Percentiles rank a stretch among this genome's conserved stretches.
Conservation (phyloP, 345 rosid genomes). For the Eucalyptus pauciflora region DNA sequence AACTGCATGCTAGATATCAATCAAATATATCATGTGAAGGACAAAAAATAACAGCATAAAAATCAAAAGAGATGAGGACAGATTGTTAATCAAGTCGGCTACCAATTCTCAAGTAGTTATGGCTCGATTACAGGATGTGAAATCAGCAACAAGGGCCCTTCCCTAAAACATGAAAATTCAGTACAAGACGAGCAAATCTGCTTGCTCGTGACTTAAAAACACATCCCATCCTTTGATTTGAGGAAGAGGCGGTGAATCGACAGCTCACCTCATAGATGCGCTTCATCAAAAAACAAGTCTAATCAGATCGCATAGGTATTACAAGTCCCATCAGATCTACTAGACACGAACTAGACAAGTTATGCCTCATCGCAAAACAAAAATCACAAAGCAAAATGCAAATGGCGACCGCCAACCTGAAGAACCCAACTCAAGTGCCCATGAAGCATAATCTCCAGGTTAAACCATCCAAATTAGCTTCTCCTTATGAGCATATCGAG, state of each 20-base stretch:
- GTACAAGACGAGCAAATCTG: background rate
- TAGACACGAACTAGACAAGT: background rate
- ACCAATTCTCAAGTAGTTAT: background rate
- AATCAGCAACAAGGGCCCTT: background rate
- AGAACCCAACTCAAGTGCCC: background rate
- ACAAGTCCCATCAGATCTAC: background rate
- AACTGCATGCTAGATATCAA: background rate
- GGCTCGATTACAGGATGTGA: background rate
- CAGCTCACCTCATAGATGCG: background rate
- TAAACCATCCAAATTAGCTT: background rate
- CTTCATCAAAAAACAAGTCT: background rate
- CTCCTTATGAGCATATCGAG: background rate
- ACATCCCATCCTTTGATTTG: background rate
- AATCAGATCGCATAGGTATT: background rate
- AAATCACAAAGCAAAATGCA: background rate
- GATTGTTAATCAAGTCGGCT: background rate
- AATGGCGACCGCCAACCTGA: background rate
- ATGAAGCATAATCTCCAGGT: background rate
- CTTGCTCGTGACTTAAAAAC: background rate
- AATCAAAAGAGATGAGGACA: background rate
- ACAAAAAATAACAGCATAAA: background rate
- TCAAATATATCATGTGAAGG: background rate
- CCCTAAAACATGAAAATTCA: background rate
- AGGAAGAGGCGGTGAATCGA: background rate
- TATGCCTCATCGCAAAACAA: background rate